Conservation (phyloP, 1,139 yeast species). For the Meyerozyma smithsonii region DNA sequence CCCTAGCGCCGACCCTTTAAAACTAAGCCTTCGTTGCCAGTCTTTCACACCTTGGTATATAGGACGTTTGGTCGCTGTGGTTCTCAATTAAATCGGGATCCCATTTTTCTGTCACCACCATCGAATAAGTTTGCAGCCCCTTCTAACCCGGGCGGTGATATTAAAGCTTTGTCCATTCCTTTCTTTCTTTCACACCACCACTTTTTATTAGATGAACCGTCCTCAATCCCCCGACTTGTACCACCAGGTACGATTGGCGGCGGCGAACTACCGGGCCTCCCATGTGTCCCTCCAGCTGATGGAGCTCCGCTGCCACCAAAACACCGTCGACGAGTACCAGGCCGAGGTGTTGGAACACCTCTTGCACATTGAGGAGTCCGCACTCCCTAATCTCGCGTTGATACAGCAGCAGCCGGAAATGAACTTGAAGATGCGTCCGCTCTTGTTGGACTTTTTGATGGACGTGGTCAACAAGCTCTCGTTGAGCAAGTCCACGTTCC, state of each 20-base stretch:
- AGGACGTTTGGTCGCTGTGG: background rate
- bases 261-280: constrained; percentile 9
- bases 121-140: too few relatives aligned
- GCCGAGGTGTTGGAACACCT: constrained; percentile 38
- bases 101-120: background rate
- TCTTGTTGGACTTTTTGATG: constrained; percentile 48
- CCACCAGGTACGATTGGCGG: constrained; percentile 11
- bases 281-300: constrained; percentile 14
- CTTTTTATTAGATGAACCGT: background rate
- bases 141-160: background rate
- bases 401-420: constrained; percentile 51
- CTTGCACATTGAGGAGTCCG: constrained; percentile 27
- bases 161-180: background rate
- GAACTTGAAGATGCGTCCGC: constrained; percentile 45
- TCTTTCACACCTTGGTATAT: constrained; percentile 1
- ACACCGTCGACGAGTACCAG: constrained; percentile 36
- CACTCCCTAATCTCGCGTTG: constrained; percentile 34
- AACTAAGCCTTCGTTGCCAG: constrained; percentile 1
- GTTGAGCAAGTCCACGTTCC: constrained; percentile 49
- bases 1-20: background rate
- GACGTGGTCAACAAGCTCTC: constrained; percentile 48
- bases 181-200: background rate
- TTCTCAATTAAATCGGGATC: background rate
- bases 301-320: constrained; percentile 41
- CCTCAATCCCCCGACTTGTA: constrained; percentile 9